Evolutionary conservation across 345 rosid species (phyloP), one percentile per base, ranked within the genome.

Genomic region (Acer yangbiense): DNA sequence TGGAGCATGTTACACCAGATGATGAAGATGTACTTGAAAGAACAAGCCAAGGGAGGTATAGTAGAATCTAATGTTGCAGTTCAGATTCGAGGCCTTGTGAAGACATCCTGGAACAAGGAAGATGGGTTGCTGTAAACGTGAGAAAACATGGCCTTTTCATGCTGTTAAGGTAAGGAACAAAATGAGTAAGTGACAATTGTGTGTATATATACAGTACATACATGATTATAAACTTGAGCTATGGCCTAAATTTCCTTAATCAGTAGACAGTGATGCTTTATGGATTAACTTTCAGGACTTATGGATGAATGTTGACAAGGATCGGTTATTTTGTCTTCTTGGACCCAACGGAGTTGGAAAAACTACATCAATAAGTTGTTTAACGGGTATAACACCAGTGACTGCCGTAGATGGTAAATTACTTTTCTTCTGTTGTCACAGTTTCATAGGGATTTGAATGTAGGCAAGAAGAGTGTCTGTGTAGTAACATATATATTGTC

Each of bases 261-360:
- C 3, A 50, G 55, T 27, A 50, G 14, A 50, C 3, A 50, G 17
- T 13, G 16, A 50, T 43, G 48, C 10, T 43, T 43, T 43, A 43
- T 11, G 13, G 0, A 71, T 62, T 79, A 68, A 52, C 29, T 78
- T 27, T 69, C 86, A 93, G 99, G 97, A 91, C 11, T 75, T 93
- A 77, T 93, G 98, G 93, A 81, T 93, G 83, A 95, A 93, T 75
- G 86, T 90, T 71, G 86, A 94, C 17, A 89, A 90, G 84, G 90
- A 95, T 86, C 96, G 91, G 73, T 78, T 93, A 17, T 95, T 95
- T 82, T 95, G 98, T 87, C 94, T 95, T 69, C 98, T 92, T 78
- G 99, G 99, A 76, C 99, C 94, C 78, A 95, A 93, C 66, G 94
- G 99, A 68, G 96, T 96, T 76, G 99, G 98, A 83, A 95, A 95